These are phyloP conservation scores for Sordariomycetes sp. DNA, from an alignment of 2,329 filamentous ascomycete species.

Conservation along the genomic window DNA sequence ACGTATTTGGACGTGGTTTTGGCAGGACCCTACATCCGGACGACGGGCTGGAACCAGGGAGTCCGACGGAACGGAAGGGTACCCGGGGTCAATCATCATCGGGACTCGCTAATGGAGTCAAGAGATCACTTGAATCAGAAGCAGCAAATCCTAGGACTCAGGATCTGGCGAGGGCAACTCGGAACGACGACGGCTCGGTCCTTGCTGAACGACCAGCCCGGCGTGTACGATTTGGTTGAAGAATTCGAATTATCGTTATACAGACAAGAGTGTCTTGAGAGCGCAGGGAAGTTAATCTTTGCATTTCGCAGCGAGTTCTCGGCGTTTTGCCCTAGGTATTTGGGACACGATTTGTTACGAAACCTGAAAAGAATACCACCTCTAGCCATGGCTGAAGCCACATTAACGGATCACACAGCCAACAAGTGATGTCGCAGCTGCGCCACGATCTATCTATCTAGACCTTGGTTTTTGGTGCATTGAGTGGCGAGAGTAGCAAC, in stretches of 20 bases:
- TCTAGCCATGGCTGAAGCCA: no score
- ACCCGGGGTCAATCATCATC: not conserved
- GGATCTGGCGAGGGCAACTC: not conserved
- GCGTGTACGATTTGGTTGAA: conserved; percentile 18
- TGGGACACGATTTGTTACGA: no score
- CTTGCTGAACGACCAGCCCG: conserved; percentile 16
- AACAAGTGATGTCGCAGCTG: no score
- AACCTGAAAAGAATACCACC: no score
- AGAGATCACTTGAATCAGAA: no score
- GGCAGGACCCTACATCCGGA: conserved; percentile 31
- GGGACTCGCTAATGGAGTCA: conserved; percentile 1
- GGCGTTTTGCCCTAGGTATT: no score
- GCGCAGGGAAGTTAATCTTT: not conserved
- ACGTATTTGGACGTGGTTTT: conserved; percentile 41
- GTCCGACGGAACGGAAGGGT: not conserved
- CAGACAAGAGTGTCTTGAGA: not conserved
- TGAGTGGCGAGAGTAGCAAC: no score
- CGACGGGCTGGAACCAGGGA: conserved; percentile 29
- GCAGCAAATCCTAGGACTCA: no score
- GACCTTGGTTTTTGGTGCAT: no score
- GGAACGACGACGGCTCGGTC: conserved; percentile 4
- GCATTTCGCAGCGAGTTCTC: no score
- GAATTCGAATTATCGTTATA: conserved; percentile 3
- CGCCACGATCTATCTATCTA: no score
- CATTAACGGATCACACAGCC: no score